These are phyloP conservation scores for Xylaria grammica DNA, from an alignment of 495 filamentous ascomycete genomes.

Conservation along the genomic window DNA sequence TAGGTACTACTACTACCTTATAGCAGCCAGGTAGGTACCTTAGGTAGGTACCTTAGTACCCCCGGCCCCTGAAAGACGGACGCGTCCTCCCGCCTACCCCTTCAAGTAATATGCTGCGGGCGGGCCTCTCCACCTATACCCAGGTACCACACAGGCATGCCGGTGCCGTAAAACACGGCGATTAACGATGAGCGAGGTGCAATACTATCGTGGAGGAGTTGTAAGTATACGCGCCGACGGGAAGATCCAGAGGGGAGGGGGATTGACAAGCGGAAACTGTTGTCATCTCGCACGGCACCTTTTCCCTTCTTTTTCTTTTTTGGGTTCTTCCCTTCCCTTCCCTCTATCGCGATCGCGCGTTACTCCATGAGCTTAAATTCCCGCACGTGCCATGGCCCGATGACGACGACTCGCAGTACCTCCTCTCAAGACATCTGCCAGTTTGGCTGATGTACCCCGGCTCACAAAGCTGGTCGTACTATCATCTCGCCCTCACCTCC, in stretches of 20 bases:
- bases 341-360: no score
- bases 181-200: conserved; percentile 3
- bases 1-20: conserved; percentile 6
- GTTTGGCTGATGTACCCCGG: background rate
- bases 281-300: background rate
- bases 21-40: background rate
- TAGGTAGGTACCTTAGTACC: background rate
- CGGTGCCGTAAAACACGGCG: conserved; percentile 8
- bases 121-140: background rate
- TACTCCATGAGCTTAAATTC: no score
- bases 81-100: conserved; percentile 12
- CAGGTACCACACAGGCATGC: no score
- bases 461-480: background rate
- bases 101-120: conserved; percentile 3
- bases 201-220: conserved; percentile 9
- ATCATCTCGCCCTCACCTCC: background rate
- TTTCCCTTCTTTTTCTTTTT: no score
- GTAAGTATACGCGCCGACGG: background rate
- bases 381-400: no score
- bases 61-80: conserved; percentile 13
- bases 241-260: conserved; percentile 11
- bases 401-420: conserved; percentile 11
- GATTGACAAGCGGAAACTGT: conserved; percentile 2
- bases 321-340: no score
- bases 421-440: conserved; percentile 2